Percentiles rank a stretch among this genome's conserved stretches.
phyloP scores from a whole-genome alignment of 441 rosid genomes.

The Pelargonium australe region DNA sequence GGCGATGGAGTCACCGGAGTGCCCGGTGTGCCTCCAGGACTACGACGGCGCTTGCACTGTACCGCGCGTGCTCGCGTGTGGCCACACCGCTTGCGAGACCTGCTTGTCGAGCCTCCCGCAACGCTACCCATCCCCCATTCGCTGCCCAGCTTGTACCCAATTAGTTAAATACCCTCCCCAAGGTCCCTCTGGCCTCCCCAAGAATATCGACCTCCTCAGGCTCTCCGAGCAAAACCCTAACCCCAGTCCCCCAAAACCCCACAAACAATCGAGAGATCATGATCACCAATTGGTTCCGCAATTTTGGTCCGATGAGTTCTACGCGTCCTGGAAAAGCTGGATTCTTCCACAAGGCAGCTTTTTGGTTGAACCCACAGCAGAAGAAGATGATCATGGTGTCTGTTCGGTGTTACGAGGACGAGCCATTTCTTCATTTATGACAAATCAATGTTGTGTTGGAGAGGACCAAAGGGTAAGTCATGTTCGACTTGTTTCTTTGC shows the following conservation, averaged over 20 bases:
- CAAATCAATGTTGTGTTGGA: not conserved
- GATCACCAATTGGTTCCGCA: slow-evolving; percentile 33
- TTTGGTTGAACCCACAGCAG: slow-evolving; percentile 19
- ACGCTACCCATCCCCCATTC: slow-evolving; percentile 53
- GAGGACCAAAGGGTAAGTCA: slow-evolving; percentile 38
- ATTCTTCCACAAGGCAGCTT: slow-evolving; percentile 42
- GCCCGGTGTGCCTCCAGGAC: slow-evolving; percentile 77
- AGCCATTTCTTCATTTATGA: not conserved
- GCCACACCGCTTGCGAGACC: slow-evolving; percentile 72
- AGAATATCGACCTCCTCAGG: slow-evolving; percentile 85
- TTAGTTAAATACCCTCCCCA: slow-evolving; percentile 65
- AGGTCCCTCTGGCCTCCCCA: slow-evolving; percentile 76
- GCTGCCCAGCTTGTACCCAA: slow-evolving; percentile 82
- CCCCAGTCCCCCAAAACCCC: slow-evolving; percentile 17
- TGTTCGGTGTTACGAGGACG: slow-evolving; percentile 22
- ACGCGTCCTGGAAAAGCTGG: slow-evolving; percentile 53
- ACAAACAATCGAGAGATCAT: slow-evolving; percentile 8
- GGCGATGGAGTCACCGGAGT: slow-evolving; percentile 57
- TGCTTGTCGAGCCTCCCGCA: slow-evolving; percentile 60
- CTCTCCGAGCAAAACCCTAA: slow-evolving; percentile 26
- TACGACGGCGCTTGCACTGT: slow-evolving; percentile 51
- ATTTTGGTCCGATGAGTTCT: slow-evolving; percentile 63
- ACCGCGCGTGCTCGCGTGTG: slow-evolving; percentile 80
- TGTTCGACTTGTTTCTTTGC: slow-evolving; percentile 40
- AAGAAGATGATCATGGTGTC: not conserved